Base-by-base conservation (phyloP, 73 alveolate genomes). In the Paramecium biaurelia region DNA sequence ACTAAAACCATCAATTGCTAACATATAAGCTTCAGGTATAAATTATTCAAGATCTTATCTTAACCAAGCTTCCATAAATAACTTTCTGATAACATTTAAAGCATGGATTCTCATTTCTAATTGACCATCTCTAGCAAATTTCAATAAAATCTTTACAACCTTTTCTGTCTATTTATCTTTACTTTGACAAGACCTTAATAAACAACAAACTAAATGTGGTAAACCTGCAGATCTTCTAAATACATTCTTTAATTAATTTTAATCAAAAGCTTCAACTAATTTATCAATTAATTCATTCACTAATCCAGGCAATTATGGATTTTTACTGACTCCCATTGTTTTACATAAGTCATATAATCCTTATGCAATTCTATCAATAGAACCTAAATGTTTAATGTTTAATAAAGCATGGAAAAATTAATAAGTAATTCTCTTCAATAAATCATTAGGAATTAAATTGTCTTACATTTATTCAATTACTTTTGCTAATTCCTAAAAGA, bases 221-320 rank as follows among this genome's bases (percentile, higher is more conserved):
- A 89, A 67, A 23, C 94, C 94, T 14, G 94, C 74, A 70, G 92
- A 70, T 70, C 94, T 89, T 43, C 94, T 56, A 70, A 89, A 89
- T 10, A 82, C 74, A 43, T 70, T 70, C 49, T 82, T 89, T 23
- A 89, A 70, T 32, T 76, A 47, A 70, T 89, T 89, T 57, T 37
- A 45, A 58, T 89, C 94, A 70, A 89, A 70, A 5, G 85, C 92
- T 30, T 89, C 94, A 11, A 89, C 57, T 20, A 89, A 72, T 58
- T 89, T 89, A 28, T 89, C 92, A 37, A 89, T 30, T 12, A 89
- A 43, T 32, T 76, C 76, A 43, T 89, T 63, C 24, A 82, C 85
- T n/a, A 89, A 53, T 43, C 87, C 92, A 70, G 94, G 94, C 14
- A 89, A 37, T 21, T 58, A 11, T 4, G 94, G 94, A 35, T 67